Evolutionary conservation across 2,329 filamentous ascomycete genomes (phyloP), one percentile per base, ranked within the genome.

Genomic region (Cercospora sp.): DNA sequence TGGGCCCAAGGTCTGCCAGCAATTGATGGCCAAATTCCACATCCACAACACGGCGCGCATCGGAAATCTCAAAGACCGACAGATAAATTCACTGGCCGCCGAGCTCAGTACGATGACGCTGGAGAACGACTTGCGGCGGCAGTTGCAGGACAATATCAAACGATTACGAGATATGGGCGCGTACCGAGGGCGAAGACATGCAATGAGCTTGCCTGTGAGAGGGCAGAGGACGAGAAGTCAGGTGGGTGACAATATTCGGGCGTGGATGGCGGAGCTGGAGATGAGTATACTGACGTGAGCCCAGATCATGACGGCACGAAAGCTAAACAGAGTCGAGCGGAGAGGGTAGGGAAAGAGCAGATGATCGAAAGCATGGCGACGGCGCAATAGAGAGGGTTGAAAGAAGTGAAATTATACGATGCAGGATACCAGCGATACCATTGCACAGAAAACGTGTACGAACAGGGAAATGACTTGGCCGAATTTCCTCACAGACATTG

Each of bases 51-150:
- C 88, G 66, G 91, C 92, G 72, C 91, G 89, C 77, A 85, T 98
- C 73, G 91, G 91, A 78, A 85, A 88, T 7, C 82, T 99, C 20
- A 85, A 88, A 55, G 88, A 90, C 68, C 89, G 91, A 78, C 94
- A 93, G 69, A 83, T 97, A 73, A 90, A 92, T 63, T 90, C 91
- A 63, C 84, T 99, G 69, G 95, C 91, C 23, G 91, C 91, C 61
- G 92, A 97, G 76, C 84, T 99, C 48, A 92, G 93, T 16, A 90
- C 89, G 64, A 94, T 99, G 92, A 97, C 91, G 68, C 92, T 98
- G 75, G 95, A 97, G 80, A 97, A 91, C 79, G 94, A 98, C 76
- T 85, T 96, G 71, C 85, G 89, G 76, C 87, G 91, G 77, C 83
- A 92, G 68, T 82, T 97, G 42, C 86, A 90, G 75, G 92, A 97